Conservation (phyloP, 208 protist genomes). For the Naegleria lovaniensis region DNA sequence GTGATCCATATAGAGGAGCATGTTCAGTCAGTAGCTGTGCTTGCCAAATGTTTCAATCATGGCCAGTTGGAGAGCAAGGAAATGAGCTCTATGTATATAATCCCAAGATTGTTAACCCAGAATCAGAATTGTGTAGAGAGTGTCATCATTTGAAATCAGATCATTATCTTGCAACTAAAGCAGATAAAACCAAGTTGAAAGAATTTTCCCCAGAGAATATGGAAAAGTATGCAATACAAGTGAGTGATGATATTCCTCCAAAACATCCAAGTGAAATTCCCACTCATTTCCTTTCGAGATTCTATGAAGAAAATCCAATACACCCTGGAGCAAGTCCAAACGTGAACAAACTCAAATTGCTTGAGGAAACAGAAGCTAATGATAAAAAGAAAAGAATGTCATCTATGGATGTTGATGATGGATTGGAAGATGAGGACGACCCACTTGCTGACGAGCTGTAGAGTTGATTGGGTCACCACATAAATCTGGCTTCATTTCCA, state of each 20-base stretch:
- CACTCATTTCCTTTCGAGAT: background rate
- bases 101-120: background rate
- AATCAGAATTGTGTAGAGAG: background rate
- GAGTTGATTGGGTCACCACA: slow-evolving; percentile 28
- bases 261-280: slow-evolving; percentile 20
- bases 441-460: background rate
- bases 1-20: slow-evolving; percentile 24
- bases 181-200: no score
- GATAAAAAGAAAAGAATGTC: background rate
- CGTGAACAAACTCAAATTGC: background rate
- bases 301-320: background rate
- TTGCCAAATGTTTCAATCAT: background rate
- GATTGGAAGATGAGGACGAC: background rate
- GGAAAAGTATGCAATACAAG: background rate
- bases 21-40: background rate
- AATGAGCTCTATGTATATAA: background rate
- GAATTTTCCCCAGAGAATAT: background rate
- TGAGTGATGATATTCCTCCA: background rate
- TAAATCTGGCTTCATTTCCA: slow-evolving; percentile 35
- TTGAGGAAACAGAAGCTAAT: background rate
- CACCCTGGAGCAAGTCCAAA: background rate
- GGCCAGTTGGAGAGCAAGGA: background rate
- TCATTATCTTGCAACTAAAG: background rate
- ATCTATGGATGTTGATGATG: background rate
- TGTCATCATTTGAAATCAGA: slow-evolving; percentile 6